A percentile compares a stretch with the other conserved stretches of the same genome.
Evolutionary conservation across 306 rosid species (phyloP).

Genomic region (Glycine soja): DNA sequence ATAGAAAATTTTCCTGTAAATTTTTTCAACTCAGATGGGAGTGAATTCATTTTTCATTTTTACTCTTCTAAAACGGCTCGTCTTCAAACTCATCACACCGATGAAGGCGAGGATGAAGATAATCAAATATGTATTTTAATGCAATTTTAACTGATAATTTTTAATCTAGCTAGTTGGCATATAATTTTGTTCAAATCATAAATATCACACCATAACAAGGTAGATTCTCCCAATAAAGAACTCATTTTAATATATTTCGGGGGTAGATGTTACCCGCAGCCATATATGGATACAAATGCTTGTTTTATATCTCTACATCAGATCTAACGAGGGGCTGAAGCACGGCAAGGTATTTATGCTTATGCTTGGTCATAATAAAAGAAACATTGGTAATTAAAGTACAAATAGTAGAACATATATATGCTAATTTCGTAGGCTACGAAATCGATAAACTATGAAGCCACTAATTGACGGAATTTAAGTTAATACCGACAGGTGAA

Average conservation of each 20-base stretch:
- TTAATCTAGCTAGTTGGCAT: not conserved
- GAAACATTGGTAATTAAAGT: constrained; percentile 21
- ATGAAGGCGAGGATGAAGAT: no score
- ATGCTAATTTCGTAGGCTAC: constrained; percentile 18
- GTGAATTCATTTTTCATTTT: no score
- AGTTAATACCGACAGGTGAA: constrained; percentile 17
- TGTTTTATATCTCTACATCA: not conserved
- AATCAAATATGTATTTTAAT: no score
- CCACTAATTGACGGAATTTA: not conserved
- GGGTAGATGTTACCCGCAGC: not conserved
- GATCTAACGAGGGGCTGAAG: not conserved
- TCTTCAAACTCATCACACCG: no score
- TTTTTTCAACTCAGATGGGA: no score
- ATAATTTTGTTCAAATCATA: no score
- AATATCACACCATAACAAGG: no score
- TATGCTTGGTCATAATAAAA: constrained; percentile 14
- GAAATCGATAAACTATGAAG: not conserved
- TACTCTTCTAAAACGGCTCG: no score
- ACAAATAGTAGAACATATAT: not conserved
- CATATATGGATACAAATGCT: not conserved
- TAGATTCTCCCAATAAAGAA: not conserved
- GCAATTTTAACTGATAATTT: no score
- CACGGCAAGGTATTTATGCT: not conserved
- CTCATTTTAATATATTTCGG: not conserved
- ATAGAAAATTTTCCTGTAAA: no score